Percentiles rank a stretch among this genome's conserved stretches.
phyloP scores from a whole-genome alignment of 257 asterid genomes.

The Solanum verrucosum region DNA sequence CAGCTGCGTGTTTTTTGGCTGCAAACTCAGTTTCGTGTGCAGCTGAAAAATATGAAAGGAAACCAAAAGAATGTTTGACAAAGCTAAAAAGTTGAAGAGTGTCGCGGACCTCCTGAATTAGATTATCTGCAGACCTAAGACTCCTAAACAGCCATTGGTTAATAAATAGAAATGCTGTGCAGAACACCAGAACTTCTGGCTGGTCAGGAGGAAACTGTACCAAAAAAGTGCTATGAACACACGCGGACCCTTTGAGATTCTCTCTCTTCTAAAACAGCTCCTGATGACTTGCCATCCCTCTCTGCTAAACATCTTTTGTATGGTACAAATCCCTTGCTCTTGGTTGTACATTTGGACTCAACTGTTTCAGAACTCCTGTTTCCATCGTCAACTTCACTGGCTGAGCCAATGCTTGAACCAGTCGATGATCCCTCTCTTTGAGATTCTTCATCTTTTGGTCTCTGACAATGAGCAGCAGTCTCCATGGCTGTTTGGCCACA shows the following conservation, averaged over 20 bases:
- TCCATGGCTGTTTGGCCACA: conserved; percentile 8
- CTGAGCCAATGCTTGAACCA: conserved; percentile 9
- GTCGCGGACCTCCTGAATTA: not conserved
- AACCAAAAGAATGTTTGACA: not conserved
- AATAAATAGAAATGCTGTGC: too few species aligned
- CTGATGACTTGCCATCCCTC: conserved; percentile 38
- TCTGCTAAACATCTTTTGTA: conserved; percentile 55
- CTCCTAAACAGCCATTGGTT: too few species aligned
- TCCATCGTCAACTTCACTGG: not conserved
- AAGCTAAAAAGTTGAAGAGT: not conserved
- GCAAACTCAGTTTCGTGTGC: not conserved
- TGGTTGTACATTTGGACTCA: conserved; percentile 10
- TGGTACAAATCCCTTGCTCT: conserved; percentile 54
- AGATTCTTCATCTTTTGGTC: conserved; percentile 12
- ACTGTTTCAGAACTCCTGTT: conserved; percentile 6
- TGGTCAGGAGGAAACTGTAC: not conserved
- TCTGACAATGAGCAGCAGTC: not conserved
- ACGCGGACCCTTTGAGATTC: conserved; percentile 45
- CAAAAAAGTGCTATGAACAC: conserved; percentile 33
- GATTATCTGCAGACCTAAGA: not conserved
- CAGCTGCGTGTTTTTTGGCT: not conserved
- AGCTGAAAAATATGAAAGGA: not conserved
- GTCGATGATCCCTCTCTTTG: conserved; percentile 13
- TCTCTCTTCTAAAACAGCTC: conserved; percentile 30
- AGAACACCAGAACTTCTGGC: not conserved